Evolutionary conservation across 495 filamentous ascomycete species (phyloP).

Genomic region (Cercophora samala): DNA sequence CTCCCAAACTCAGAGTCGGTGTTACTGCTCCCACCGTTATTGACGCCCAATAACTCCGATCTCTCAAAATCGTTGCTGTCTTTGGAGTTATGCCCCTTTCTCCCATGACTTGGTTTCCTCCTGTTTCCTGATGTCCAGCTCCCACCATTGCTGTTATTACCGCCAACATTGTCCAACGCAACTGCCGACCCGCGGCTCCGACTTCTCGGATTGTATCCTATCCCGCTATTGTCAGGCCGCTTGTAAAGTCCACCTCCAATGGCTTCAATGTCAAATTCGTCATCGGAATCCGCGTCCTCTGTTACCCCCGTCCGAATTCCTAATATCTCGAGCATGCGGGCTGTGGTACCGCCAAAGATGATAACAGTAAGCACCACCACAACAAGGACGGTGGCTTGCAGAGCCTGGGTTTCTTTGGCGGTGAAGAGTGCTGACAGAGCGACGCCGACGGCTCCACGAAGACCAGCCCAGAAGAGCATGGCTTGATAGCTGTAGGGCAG

Average conservation of each 20-base stretch:
- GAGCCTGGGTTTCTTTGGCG: constrained; percentile 69
- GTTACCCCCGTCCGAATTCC: constrained; percentile 92
- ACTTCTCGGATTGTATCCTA: constrained; percentile 69
- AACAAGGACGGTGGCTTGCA: constrained; percentile 90
- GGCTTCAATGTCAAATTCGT: constrained; percentile 96
- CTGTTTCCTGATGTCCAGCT: constrained; percentile 21
- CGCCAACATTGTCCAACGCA: constrained; percentile 51
- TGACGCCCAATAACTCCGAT: constrained; percentile 57
- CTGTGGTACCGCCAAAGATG: constrained; percentile 96
- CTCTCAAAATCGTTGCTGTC: constrained; percentile 55
- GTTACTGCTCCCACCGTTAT: constrained; percentile 58
- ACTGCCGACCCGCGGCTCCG: constrained; percentile 50
- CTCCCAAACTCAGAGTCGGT: constrained; percentile 59
- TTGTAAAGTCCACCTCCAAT: constrained; percentile 74
- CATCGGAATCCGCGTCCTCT: constrained; percentile 93
- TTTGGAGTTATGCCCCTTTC: constrained; percentile 40
- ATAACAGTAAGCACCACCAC: constrained; percentile 98
- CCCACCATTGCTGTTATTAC: constrained; percentile 14
- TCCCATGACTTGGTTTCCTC: constrained; percentile 43
- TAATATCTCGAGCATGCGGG: constrained; percentile 96
- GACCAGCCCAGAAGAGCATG: constrained; percentile 97
- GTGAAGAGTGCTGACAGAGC: constrained; percentile 86
- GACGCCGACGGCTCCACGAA: constrained; percentile 94
- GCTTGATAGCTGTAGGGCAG: constrained; percentile 89
- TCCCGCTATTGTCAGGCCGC: constrained; percentile 56